Evolutionary conservation across 2,329 filamentous ascomycete species (phyloP), one percentile per base, ranked within the genome.

Genomic region (Arthroderma sp.): DNA sequence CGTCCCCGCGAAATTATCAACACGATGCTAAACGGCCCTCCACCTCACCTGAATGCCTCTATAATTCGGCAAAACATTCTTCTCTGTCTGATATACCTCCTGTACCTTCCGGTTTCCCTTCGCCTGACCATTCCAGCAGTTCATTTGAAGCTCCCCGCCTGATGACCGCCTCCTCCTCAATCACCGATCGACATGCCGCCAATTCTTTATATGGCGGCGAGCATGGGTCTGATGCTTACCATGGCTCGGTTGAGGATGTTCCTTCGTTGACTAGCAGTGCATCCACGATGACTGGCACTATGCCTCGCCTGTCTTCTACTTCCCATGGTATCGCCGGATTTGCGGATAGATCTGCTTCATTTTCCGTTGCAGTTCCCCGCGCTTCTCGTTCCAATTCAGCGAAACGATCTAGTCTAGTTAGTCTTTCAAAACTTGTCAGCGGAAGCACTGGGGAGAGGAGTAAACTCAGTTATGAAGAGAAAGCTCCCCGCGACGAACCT

Each of bases 261-360:
- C 69, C 69, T 10, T 72, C 69, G 28, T 55, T 72, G 30, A 71
- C 65, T 28, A 70, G 69, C 52, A 70, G 67, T 51, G 62, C 67
- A 36, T 72, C 69, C 1, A 71, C 66, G 6, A 64, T 61, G 55
- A 67, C 66, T 28, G 67, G 65, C 41, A 62, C 61, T 27, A 44
- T 66, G 15, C 59, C 64, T 31, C 63, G 67, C 28, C 59, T 70
- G 29, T 71, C 68, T 5, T 61, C 61, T 28, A 65, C 60, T 15
- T 65, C 22, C 28, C 15, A 22, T 22, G 40, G 38, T 30, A 45
- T 68, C 46, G 62, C 65, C 46, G 56, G 58, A 33, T 62, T 63
- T 38, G 60, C 58, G 27, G 68, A 71, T 46, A 62, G 68, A 29
- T 61, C 67, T 5, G 59, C 61, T 5, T 71, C 69, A 0, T 63